These are phyloP conservation scores for Candida glaebosa DNA, from an alignment of 805 yeast species.

Conservation along the genomic window DNA sequence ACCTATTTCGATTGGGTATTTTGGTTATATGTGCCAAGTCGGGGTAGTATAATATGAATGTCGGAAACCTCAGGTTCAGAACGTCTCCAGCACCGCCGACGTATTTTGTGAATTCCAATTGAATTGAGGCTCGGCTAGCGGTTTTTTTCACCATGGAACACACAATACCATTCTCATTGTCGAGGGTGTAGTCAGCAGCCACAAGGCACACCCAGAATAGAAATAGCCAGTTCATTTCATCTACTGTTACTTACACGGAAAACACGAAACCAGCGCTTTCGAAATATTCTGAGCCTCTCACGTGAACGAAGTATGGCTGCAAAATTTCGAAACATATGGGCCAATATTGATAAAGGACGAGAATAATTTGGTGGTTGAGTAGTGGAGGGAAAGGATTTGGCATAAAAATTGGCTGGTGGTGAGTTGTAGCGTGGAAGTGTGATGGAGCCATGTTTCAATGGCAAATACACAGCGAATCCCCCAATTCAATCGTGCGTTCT, in stretches of 20 bases:
- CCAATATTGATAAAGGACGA: no score
- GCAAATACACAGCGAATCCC: no score
- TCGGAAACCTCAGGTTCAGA: background rate
- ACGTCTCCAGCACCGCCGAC: background rate
- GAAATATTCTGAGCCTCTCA: background rate
- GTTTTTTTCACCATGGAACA: constrained; percentile 1
- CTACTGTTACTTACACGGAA: background rate
- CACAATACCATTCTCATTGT: background rate
- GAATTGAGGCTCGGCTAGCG: background rate
- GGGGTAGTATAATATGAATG: background rate
- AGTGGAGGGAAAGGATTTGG: no score
- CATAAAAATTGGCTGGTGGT: no score
- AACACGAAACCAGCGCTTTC: background rate
- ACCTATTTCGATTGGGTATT: background rate
- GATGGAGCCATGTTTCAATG: no score
- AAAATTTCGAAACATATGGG: background rate
- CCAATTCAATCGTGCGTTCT: no score
- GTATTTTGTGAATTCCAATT: background rate
- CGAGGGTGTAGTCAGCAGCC: background rate
- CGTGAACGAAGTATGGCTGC: background rate
- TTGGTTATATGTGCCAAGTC: background rate
- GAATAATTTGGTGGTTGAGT: no score
- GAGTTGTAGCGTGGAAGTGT: no score
- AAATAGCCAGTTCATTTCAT: background rate
- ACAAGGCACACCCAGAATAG: background rate